Evolutionary conservation across 306 rosid genomes (phyloP).

Genomic region (Prinsepia uniflora): DNA sequence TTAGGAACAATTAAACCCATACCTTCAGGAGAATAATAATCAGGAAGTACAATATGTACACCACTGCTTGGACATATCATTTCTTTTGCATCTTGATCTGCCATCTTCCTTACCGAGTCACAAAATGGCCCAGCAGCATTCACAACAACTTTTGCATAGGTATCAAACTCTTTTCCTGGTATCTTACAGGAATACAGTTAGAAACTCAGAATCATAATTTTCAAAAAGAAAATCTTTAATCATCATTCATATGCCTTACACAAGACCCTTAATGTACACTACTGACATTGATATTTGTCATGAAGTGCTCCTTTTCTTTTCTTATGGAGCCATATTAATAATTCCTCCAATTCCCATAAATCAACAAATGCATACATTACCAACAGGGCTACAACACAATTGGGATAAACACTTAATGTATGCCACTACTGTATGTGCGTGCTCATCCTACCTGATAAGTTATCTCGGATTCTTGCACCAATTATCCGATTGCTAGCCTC

Average conservation of each 20-base stretch:
- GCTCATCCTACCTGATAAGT: conserved; percentile 61
- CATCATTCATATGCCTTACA: background rate
- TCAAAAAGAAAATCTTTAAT: conserved; percentile 1
- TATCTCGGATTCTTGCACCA: conserved; percentile 83
- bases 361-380: too few species aligned
- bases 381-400: too few species aligned
- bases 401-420: background rate
- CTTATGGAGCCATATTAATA: too few species aligned
- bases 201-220: conserved; percentile 29
- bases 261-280: background rate
- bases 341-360: too few species aligned
- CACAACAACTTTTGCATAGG: conserved; percentile 92
- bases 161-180: conserved; percentile 82
- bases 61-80: conserved; percentile 98
- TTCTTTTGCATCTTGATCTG: conserved; percentile 51
- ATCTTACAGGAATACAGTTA: conserved; percentile 25
- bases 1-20: conserved; percentile 99
- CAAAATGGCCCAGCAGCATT: conserved; percentile 99
- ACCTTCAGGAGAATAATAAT: conserved; percentile 97
- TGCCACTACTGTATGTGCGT: conserved; percentile 8
- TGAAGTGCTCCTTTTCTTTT: too few species aligned
- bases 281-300: too few species aligned
- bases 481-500: conserved; percentile 58
- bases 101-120: conserved; percentile 82
- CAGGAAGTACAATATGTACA: conserved; percentile 92